Base-by-base conservation (phyloP, 2,329 filamentous ascomycete species). In the Diaporthe batatas region DNA sequence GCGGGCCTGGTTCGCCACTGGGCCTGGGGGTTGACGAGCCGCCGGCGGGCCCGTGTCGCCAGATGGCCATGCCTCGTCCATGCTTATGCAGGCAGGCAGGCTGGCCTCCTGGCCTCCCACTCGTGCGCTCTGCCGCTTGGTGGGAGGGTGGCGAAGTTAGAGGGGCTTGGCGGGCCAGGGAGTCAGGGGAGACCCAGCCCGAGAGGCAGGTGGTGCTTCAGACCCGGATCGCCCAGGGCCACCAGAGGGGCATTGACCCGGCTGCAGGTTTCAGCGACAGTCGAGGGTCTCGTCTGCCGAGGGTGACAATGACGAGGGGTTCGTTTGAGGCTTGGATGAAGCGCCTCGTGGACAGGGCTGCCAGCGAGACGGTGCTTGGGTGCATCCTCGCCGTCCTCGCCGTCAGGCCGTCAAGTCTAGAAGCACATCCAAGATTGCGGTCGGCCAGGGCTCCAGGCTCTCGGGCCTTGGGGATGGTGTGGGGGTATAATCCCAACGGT, bases 131-230 rank as follows among this genome's bases (percentile, higher is more conserved):
- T 64, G 39, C 49, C 57, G 57, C 49, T 69, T 65, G 59, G 72
- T 69, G 65, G 70, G 57, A 62, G 62, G 47, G 72, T 74, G 72
- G 72, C 72, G 72, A 74, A 72, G 72, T 74, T 62, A 55, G 51
- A 59, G 53, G 36, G 71, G 67, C 67, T 62, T 71, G 59, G 64
- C 55, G 47, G 53, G 44, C 54, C 70, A 47, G 70, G 70, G 65
- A 72, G 72, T 36, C 54, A 64, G 39, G 70, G 72, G 65, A 72
- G 72, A 23, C 36, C 70, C 72, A 58, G 67, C 29, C 55, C 29
- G 54, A 44, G 72, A 68, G 69, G 55, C 72, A 73, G 72, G 62
- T 73, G 54, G 51, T 62, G 62, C 68, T 55, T 71, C 72, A 68
- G 58, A 59, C 57, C 58, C 34, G 57, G 55, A 62, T 34, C 42